A percentile compares a stretch with the other conserved stretches of the same genome.
These are phyloP conservation scores for Borealophlyctis nickersoniae DNA, from an alignment of 192 early-diverging fungal genomes.

Conservation along the genomic window DNA sequence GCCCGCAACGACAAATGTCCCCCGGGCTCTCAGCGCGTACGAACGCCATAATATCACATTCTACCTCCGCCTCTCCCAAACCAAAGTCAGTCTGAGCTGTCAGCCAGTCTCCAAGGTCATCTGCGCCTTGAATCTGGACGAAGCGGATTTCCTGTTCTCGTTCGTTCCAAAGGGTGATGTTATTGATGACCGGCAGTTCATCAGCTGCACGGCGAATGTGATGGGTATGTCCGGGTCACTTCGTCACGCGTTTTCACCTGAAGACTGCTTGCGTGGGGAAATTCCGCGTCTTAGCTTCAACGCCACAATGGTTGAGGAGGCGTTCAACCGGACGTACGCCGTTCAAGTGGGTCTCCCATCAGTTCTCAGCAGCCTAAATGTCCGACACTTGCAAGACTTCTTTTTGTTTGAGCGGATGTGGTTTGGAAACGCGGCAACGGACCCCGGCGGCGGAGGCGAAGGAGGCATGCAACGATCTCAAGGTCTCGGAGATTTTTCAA, in stretches of 20 bases:
- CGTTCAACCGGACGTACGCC: conserved; percentile 42
- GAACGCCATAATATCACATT: conserved; percentile 47
- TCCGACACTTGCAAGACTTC: conserved; percentile 71
- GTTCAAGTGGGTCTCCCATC: conserved; percentile 57
- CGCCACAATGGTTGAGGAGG: conserved; percentile 51
- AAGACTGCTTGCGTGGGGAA: conserved; percentile 61
- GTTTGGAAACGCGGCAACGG: conserved; percentile 39
- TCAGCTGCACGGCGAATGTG: conserved; percentile 58
- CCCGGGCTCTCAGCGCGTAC: conserved; percentile 15
- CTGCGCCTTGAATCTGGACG: conserved; percentile 63
- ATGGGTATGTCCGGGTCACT: conserved; percentile 57
- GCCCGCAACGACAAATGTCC: neutral
- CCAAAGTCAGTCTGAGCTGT: conserved; percentile 68
- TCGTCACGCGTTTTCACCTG: conserved; percentile 74
- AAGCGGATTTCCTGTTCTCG: conserved; percentile 60
- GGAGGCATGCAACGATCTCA: neutral
- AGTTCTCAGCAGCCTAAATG: conserved; percentile 55
- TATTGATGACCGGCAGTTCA: conserved; percentile 15
- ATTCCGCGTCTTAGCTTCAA: conserved; percentile 63
- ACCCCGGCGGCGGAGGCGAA: neutral
- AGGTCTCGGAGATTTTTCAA: neutral
- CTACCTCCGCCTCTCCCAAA: conserved; percentile 59
- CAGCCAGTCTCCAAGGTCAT: conserved; percentile 72
- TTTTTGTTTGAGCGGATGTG: conserved; percentile 67
- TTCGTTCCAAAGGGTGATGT: conserved; percentile 26